Base-by-base conservation (phyloP, 2,329 filamentous ascomycete species). In the Arthrobotrys conoides region DNA sequence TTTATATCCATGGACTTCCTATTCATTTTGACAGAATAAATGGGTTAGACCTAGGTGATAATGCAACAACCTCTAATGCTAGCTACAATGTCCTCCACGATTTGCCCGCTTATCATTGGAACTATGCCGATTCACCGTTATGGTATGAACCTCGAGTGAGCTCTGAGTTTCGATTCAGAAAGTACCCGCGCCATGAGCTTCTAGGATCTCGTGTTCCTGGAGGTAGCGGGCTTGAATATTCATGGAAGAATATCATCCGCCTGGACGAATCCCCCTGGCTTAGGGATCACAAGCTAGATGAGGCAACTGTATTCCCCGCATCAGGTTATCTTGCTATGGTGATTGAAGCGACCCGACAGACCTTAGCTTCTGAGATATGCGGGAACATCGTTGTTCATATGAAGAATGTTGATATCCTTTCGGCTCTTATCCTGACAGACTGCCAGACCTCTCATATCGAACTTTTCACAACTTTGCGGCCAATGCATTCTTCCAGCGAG, bases 181-280 rank as follows among this genome's bases (percentile, higher is more conserved):
- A 76, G 16, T 48, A 76, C 48, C 65, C 55, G 6, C 55, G 66
- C n/a, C 72, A 71, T 20, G 61, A 64, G 46, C 80, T 44, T 4
- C 57, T 51, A 65, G 79, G 67, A 4, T 69, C 36, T 18, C 61
- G 33, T 12, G 14, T 64, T 30, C 71, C 8, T 8, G 57, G 66
- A 18, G 53, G 63, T 1, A 75, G 63, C 27, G 63, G 63, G 3
- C 9, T 83, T 0, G 81, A 85, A 9, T 85, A 86, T 0, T 64
- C 76, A 0, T 89, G 86, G 85, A 81, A 85, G 0, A 86, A 86
- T 51, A 55, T 86, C 1, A 80, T 88, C 0, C 81, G 83, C 1
- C 69, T 85, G 0, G 82, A 82, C 0, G 83, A 87, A 30, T 72
- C 84, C 0, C 84, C 86, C 0, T 89, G 87, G 87, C 66, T 88